phyloP scores from a whole-genome alignment of 768 basidiomycete genomes.

The Myochromella boudieri region DNA sequence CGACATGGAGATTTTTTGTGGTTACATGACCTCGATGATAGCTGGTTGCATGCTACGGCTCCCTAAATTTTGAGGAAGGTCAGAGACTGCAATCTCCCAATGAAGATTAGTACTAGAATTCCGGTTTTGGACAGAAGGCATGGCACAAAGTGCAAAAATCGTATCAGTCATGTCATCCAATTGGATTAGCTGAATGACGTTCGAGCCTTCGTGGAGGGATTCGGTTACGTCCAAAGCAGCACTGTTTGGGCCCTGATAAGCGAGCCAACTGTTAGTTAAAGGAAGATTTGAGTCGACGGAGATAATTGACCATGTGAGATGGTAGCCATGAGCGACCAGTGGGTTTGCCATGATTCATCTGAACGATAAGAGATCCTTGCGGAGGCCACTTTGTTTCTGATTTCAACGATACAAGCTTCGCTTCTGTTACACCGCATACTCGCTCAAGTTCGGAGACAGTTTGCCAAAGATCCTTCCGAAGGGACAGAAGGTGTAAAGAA shows the following conservation, averaged over 20 bases:
- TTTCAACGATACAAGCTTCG: constrained; percentile 23
- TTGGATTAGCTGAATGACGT: constrained; percentile 51
- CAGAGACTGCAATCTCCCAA: constrained; percentile 5
- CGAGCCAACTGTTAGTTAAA: not conserved
- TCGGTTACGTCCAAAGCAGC: constrained; percentile 39
- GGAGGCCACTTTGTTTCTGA: constrained; percentile 42
- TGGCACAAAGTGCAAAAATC: constrained; percentile 45
- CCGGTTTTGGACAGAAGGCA: constrained; percentile 4
- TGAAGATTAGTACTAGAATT: not conserved
- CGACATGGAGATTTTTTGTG: not conserved
- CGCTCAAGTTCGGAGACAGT: constrained; percentile 17
- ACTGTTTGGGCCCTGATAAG: constrained; percentile 24
- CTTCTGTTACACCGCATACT: constrained; percentile 19
- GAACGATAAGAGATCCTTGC: constrained; percentile 42
- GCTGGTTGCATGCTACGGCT: constrained; percentile 2
- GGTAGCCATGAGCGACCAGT: constrained; percentile 43
- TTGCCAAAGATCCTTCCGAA: constrained; percentile 24
- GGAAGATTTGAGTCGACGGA: not conserved
- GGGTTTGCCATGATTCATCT: constrained; percentile 38
- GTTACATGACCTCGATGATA: constrained; percentile 6
- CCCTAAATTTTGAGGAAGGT: not conserved
- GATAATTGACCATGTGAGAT: constrained; percentile 36
- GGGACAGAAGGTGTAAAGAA: constrained; percentile 33
- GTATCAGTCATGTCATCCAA: constrained; percentile 39
- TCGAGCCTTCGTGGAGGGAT: constrained; percentile 40